phyloP scores from a whole-genome alignment of 106 monocot species.

The Hemerocallis citrina region DNA sequence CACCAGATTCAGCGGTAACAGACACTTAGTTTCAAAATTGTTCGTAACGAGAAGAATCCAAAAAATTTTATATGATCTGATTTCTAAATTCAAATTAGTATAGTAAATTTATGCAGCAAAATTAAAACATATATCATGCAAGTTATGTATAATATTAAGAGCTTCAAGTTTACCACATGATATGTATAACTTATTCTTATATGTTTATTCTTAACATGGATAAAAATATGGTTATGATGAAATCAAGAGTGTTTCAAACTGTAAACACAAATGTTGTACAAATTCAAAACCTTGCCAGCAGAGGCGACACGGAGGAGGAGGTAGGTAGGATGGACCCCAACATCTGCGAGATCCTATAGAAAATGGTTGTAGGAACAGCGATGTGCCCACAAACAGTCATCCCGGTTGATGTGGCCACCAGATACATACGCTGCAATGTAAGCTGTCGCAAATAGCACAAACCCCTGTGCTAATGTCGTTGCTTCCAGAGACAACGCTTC shows the following conservation, averaged over 20 bases:
- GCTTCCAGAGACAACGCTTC: conserved; percentile 64
- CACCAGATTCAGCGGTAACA: too few relatives aligned
- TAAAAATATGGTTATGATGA: too few relatives aligned
- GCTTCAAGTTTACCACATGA: too few relatives aligned
- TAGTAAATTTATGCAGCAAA: too few relatives aligned
- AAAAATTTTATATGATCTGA: background rate
- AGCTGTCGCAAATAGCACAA: conserved; percentile 58
- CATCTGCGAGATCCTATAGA: conserved; percentile 70
- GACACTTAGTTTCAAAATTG: too few relatives aligned
- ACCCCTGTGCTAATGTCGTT: conserved; percentile 63
- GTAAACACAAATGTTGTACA: too few relatives aligned
- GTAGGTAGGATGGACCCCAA: conserved; percentile 64
- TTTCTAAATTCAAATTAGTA: too few relatives aligned
- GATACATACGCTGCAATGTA: conserved; percentile 64
- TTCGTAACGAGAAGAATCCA: background rate
- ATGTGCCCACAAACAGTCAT: conserved; percentile 56
- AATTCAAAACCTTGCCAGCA: conserved; percentile 81
- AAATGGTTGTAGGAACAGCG: conserved; percentile 38
- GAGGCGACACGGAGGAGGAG: conserved; percentile 68
- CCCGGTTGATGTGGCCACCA: conserved; percentile 78
- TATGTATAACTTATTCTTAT: too few relatives aligned
- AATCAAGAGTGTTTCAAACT: too few relatives aligned
- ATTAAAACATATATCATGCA: too few relatives aligned
- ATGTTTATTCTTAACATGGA: too few relatives aligned
- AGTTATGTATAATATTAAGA: too few relatives aligned